phyloP scores from a whole-genome alignment of 495 filamentous ascomycete genomes.

The Xylaria acuta region DNA sequence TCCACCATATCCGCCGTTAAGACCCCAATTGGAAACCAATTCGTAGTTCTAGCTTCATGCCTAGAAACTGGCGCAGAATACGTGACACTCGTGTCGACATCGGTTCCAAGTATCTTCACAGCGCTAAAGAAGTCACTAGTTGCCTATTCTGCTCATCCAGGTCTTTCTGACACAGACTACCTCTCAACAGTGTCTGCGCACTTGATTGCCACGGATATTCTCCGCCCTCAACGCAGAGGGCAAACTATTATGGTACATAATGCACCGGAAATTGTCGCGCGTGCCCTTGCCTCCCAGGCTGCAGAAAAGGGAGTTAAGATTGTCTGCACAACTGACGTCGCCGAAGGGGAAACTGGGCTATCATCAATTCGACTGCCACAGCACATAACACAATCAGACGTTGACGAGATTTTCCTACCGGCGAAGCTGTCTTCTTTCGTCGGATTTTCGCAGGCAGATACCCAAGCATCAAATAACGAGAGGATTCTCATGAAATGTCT shows the following conservation, averaged over 20 bases:
- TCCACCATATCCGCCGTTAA: neutral
- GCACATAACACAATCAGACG: neutral
- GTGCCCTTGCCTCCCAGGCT: neutral
- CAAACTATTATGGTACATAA: conserved; percentile 16
- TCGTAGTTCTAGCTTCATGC: neutral
- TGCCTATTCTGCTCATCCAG: neutral
- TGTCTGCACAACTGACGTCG: neutral
- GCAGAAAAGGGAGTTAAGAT: neutral
- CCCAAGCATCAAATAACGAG: conserved; percentile 10
- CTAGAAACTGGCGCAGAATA: neutral
- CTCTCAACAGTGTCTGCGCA: neutral
- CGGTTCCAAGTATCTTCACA: neutral
- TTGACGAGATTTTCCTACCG: neutral
- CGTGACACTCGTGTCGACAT: neutral
- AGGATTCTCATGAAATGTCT: neutral
- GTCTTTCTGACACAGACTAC: neutral
- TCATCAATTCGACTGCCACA: neutral
- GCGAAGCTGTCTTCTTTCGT: conserved; percentile 10
- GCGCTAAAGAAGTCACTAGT: neutral
- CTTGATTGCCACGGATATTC: neutral
- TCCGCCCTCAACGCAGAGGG: neutral
- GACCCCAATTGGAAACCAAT: neutral
- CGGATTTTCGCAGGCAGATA: neutral
- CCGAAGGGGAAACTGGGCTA: neutral
- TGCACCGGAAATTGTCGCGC: neutral